A percentile compares a stretch with the other conserved stretches of the same genome.
Conservation (phyloP, 306 rosid species). For the Prunus mume region DNA sequence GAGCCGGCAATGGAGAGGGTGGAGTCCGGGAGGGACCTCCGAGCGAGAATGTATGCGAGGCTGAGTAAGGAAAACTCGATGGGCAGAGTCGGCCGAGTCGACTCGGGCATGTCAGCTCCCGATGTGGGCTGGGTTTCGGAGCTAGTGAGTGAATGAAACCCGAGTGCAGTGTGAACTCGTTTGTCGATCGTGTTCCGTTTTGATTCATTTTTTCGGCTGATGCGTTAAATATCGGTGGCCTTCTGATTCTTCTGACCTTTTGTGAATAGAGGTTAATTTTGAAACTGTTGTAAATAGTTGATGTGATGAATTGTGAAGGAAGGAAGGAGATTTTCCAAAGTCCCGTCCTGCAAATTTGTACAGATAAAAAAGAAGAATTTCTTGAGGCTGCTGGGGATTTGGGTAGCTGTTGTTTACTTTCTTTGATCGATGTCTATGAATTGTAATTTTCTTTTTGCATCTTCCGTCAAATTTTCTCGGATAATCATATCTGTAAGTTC, state of each 20-base stretch:
- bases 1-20: conserved; percentile 85
- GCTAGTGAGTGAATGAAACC: conserved; percentile 32
- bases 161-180: background rate
- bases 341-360: conserved; percentile 12
- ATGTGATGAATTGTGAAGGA: background rate
- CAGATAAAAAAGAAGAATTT: conserved; percentile 21
- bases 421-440: conserved; percentile 16
- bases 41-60: conserved; percentile 67
- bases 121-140: conserved; percentile 72
- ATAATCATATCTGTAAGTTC: conserved; percentile 15
- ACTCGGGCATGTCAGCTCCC: conserved; percentile 30
- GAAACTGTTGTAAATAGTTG: conserved; percentile 25
- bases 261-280: conserved; percentile 19
- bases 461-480: background rate
- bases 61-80: conserved; percentile 61
- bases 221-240: conserved; percentile 22
- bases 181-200: background rate
- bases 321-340: background rate
- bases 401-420: conserved; percentile 16
- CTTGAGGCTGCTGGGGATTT: conserved; percentile 25
- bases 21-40: conserved; percentile 64
- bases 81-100: conserved; percentile 9
- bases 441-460: conserved; percentile 10
- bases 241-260: conserved; percentile 27
- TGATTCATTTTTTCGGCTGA: conserved; percentile 8